These are phyloP conservation scores for Globisporangium nodosum DNA, from an alignment of 352 stramenopile genomes.

Conservation along the genomic window DNA sequence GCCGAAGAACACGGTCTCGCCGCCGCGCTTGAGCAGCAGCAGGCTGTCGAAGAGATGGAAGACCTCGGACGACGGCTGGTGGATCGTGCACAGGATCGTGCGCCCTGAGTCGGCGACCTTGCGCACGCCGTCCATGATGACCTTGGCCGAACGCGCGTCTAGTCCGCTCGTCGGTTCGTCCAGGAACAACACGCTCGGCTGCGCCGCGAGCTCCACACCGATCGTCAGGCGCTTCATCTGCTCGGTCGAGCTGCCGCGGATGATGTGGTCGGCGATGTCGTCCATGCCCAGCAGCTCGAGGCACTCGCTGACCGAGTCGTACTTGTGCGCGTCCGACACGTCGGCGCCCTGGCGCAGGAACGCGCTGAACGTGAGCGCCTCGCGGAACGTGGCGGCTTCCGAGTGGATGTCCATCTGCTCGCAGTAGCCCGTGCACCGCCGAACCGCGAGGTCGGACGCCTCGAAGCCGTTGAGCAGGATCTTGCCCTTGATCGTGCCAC, in stretches of 20 bases:
- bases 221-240: conserved; percentile 41
- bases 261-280: conserved; percentile 19
- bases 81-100: conserved; percentile 71
- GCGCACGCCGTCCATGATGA: conserved; percentile 54
- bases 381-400: conserved; percentile 85
- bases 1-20: conserved; percentile 26
- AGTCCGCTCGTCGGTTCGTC: conserved; percentile 46
- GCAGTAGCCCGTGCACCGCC: conserved; percentile 59
- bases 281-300: conserved; percentile 51
- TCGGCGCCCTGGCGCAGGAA: conserved; percentile 63
- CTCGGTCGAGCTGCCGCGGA: conserved; percentile 23
- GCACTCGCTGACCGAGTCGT: conserved; percentile 50
- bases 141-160: conserved; percentile 34
- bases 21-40: conserved; percentile 50
- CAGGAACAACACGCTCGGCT: conserved; percentile 64
- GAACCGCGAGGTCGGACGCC: conserved; percentile 46
- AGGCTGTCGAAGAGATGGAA: conserved; percentile 75
- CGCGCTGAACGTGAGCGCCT: conserved; percentile 91
- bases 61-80: conserved; percentile 76
- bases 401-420: conserved; percentile 91
- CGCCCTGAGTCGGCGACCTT: conserved; percentile 10
- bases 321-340: conserved; percentile 35
- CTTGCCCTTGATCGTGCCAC: conserved; percentile 63
- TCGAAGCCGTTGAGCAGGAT: conserved; percentile 59
- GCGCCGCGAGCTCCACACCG: conserved; percentile 79